Evolutionary conservation across 805 yeast genomes (phyloP).

Genomic region (Cyberlindnera americana): DNA sequence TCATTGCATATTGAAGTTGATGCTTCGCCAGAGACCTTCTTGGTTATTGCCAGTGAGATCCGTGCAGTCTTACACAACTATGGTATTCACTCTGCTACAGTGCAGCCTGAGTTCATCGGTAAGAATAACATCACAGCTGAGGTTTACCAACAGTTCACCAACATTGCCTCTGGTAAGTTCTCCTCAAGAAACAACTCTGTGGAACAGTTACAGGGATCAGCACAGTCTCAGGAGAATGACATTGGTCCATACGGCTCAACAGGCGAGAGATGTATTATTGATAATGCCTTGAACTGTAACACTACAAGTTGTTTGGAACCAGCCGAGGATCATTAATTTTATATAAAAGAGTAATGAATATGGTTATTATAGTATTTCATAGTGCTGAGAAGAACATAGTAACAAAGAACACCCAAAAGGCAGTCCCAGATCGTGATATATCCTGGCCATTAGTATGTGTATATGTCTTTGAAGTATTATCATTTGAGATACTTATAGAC

Average conservation of each 20-base stretch:
- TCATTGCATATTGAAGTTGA: constrained; percentile 82
- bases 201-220: constrained; percentile 9
- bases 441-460: too few species aligned
- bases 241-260: constrained; percentile 33
- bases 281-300: constrained; percentile 50
- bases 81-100: constrained; percentile 91
- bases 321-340: not conserved
- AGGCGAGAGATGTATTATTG: constrained; percentile 43
- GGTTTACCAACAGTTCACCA: constrained; percentile 32
- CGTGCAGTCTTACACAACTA: constrained; percentile 74
- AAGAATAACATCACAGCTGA: constrained; percentile 28
- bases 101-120: constrained; percentile 84
- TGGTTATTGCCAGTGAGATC: constrained; percentile 68
- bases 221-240: constrained; percentile 1
- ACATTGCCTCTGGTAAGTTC: constrained; percentile 32
- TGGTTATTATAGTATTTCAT: too few species aligned
- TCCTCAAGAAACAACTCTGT: constrained; percentile 21
- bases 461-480: too few species aligned
- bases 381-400: not conserved
- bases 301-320: constrained; percentile 38
- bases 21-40: constrained; percentile 60
- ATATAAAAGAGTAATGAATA: too few species aligned
- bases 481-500: constrained; percentile 1
- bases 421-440: not conserved
- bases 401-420: not conserved